Base-by-base conservation (phyloP, 2,329 filamentous ascomycete genomes). In the Pyrenochaeta sp. region DNA sequence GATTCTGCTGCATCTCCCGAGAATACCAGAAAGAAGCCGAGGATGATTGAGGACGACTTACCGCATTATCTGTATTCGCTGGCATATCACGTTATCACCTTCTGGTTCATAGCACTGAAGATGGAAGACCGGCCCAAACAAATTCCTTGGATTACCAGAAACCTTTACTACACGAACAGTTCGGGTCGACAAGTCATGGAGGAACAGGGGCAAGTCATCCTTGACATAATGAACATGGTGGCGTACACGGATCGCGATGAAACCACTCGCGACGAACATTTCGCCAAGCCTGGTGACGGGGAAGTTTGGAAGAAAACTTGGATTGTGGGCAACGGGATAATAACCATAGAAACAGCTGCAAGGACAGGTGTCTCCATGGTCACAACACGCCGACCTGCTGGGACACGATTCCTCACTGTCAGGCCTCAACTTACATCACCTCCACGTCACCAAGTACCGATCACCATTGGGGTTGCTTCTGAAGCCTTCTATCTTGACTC, bases 81-180 rank as follows among this genome's bases (percentile, higher is more conserved):
- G 38, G 93, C 93, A 7, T 96, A 96, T 67, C 92, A 97, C 67
- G 90, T 96, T 58, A 92, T 99, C 55, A 88, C 91, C 2, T 96
- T 96, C 67, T 99, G 94, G 94, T 99, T 97, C 67, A 80, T 99
- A 57, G 89, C 91, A 1, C 71, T 99, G 58, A 93, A 90, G 63
- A 80, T 96, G 37, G 83, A 87, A 24, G 91, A 96, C 65, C 86
- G 94, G 36, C 83, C 87, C 22, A 89, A 84, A 49, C 87, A 96
- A 55, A 91, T 96, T 37, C 85, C 85, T 19, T 96, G 90, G 89
- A 96, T 99, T 53, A 87, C 89, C 8, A 90, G 87, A 62, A 90
- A 90, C 53, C 79, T 99, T 9, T 77, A 83, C 7, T 92, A 93
- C 58, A 87, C 82, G 7, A 90, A 96, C 61, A 81, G 82, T 17